Conservation (phyloP, 768 basidiomycete genomes). For the Xanthoconium purpureum region DNA sequence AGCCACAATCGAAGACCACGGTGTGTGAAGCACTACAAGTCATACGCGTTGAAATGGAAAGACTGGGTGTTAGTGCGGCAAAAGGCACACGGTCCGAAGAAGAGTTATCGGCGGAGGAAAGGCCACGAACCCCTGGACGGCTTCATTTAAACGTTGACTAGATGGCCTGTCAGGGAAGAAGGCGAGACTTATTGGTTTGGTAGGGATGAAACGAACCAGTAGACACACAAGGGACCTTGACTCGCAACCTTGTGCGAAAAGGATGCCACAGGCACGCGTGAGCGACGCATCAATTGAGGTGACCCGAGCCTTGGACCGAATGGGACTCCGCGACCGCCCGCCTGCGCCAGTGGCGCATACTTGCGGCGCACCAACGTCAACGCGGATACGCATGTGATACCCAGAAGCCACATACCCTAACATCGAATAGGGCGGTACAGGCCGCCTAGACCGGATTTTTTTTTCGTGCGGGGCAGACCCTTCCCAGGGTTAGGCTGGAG, state of each 20-base stretch:
- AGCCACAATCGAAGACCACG: background rate
- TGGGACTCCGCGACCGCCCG: background rate
- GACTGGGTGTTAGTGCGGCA: background rate
- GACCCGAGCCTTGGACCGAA: slow-evolving; percentile 2
- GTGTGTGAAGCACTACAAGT: background rate
- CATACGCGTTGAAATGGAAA: background rate
- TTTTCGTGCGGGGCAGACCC: background rate
- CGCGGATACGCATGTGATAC: background rate
- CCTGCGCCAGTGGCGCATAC: background rate
- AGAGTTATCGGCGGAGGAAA: slow-evolving; percentile 15
- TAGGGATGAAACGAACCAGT: slow-evolving; percentile 13
- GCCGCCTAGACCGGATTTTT: background rate
- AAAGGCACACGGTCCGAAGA: background rate
- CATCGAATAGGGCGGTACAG: background rate
- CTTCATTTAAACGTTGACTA: slow-evolving; percentile 8
- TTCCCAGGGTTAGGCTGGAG: slow-evolving; percentile 5
- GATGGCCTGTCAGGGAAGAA: slow-evolving; percentile 4
- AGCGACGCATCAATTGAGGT: slow-evolving; percentile 1
- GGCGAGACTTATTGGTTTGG: background rate
- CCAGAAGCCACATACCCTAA: background rate
- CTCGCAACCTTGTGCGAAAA: background rate
- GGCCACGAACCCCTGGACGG: background rate
- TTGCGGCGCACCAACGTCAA: background rate
- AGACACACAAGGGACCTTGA: background rate
- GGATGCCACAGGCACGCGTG: slow-evolving; percentile 11